Evolutionary conservation across 2,329 filamentous ascomycete genomes (phyloP).

Genomic region (Fusarium pininemorale): DNA sequence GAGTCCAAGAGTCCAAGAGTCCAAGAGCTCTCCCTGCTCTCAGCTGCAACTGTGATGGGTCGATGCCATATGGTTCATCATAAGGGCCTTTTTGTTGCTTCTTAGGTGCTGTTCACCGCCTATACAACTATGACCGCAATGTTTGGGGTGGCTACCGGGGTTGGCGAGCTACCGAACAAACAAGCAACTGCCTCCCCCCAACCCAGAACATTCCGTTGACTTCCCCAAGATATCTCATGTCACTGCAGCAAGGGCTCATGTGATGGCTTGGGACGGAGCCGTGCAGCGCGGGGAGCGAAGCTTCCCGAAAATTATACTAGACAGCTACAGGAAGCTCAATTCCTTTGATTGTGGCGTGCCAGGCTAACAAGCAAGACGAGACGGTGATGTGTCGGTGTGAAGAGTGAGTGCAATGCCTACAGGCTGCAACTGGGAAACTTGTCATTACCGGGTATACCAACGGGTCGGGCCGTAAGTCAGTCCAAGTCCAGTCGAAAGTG

Average conservation of each 20-base stretch:
- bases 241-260: slow-evolving; percentile 40
- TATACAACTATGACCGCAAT: slow-evolving; percentile 21
- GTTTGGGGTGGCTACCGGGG: slow-evolving; percentile 32
- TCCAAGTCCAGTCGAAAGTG: slow-evolving; percentile 17
- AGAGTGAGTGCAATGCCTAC: background rate
- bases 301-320: slow-evolving; percentile 9
- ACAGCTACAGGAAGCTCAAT: slow-evolving; percentile 10
- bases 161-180: slow-evolving; percentile 29
- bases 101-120: slow-evolving; percentile 38
- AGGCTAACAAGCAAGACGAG: slow-evolving; percentile 8
- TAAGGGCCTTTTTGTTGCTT: slow-evolving; percentile 29
- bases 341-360: slow-evolving; percentile 12
- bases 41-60: slow-evolving; percentile 29
- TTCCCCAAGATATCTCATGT: slow-evolving; percentile 33
- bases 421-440: background rate
- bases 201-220: slow-evolving; percentile 10
- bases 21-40: slow-evolving; percentile 23
- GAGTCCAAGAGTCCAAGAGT: slow-evolving; percentile 22
- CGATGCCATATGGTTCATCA: slow-evolving; percentile 25
- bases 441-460: slow-evolving; percentile 35
- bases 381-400: slow-evolving; percentile 36
- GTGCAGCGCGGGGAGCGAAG: slow-evolving; percentile 29
- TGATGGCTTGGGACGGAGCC: slow-evolving; percentile 33
- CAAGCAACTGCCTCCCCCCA: slow-evolving; percentile 11
- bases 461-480: slow-evolving; percentile 42